Percentiles rank a stretch among this genome's conserved stretches.
Evolutionary conservation across 106 monocot genomes (phyloP).

Genomic region (Chionographis japonica): DNA sequence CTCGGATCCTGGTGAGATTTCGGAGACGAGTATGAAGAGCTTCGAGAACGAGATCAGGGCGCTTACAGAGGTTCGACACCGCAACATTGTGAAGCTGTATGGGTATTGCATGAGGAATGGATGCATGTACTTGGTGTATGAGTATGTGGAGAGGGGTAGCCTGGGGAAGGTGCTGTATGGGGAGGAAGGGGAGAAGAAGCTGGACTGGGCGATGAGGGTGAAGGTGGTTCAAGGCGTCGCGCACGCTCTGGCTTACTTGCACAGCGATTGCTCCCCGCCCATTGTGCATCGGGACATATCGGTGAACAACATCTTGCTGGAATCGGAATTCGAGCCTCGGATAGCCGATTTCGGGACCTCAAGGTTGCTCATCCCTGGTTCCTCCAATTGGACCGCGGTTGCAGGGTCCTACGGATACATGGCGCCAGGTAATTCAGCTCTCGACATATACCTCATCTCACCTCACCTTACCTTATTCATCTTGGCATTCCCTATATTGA

Average conservation of each 20-base stretch:
- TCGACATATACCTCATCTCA: too few species aligned
- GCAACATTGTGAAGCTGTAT: conserved; percentile 77
- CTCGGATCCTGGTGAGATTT: conserved; percentile 15
- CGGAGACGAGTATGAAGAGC: conserved; percentile 34
- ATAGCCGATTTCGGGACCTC: conserved; percentile 77
- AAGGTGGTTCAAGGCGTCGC: conserved; percentile 62
- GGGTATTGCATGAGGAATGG: conserved; percentile 58
- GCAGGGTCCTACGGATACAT: conserved; percentile 88
- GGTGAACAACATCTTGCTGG: conserved; percentile 69
- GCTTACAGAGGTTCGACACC: conserved; percentile 67
- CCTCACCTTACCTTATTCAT: too few species aligned
- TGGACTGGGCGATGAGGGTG: conserved; percentile 55
- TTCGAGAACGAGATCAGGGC: conserved; percentile 73
- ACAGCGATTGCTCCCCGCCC: conserved; percentile 57
- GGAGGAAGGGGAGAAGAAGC: conserved; percentile 39
- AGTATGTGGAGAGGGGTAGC: conserved; percentile 68
- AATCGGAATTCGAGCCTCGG: conserved; percentile 55
- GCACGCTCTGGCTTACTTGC: conserved; percentile 78
- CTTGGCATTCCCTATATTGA: too few species aligned
- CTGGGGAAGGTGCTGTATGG: conserved; percentile 59
- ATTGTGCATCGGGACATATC: conserved; percentile 75
- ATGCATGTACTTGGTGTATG: conserved; percentile 69
- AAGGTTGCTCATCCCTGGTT: conserved; percentile 30
- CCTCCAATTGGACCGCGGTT: conserved; percentile 58
- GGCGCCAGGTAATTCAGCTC: conserved; percentile 63